Evolutionary conservation across 805 yeast species (phyloP), one percentile per base, ranked within the genome.

Genomic region (Kluyveromyces nonfermentans): DNA sequence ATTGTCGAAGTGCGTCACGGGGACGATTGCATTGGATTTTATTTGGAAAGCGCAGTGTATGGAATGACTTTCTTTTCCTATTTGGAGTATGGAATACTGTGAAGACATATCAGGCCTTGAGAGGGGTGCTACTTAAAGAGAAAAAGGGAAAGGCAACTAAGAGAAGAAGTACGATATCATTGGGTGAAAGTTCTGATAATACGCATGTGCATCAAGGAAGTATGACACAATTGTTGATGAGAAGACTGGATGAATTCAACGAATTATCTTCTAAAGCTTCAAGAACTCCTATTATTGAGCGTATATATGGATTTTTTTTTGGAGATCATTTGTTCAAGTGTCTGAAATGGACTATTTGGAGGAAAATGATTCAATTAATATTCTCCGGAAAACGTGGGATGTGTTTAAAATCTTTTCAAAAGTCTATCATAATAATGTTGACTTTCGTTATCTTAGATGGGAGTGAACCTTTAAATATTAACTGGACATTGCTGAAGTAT

Each of bases 271-370:
- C 42, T 14, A 40, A 16, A 7, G 40, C 41, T 14, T 38, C 48
- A 19, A 46, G 47, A 9, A 43, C 43, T 21, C 39, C 57, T 1
- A 18, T 50, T 4, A 37, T 50, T 21, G 62, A 59, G 20, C 50
- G 46, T 17, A 9, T 54, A 6, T 43, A 55, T 40, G 50, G 53
- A 32, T 57, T 59, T 6, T 46, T 48, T 21, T n/a, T 56, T 10
- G 46, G 55, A 8, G 43, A 45, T 10, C 56, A 56, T 37, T 46
- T 57, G 3, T 22, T 48, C 4, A 56, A 56, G 9, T 45, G 57
- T 33, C 17, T 58, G 5, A 53, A 54, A 48, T 58, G 63, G 63
- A 44, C 60, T 4, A 32, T 55, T 2, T 57, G 62, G 62, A 50
- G 60, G 35, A 57, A 54, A 36, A 37, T 54, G 6, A 41, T 52